Evolutionary conservation across 2,329 filamentous ascomycete genomes (phyloP).

Genomic region (Aureobasidium musti): DNA sequence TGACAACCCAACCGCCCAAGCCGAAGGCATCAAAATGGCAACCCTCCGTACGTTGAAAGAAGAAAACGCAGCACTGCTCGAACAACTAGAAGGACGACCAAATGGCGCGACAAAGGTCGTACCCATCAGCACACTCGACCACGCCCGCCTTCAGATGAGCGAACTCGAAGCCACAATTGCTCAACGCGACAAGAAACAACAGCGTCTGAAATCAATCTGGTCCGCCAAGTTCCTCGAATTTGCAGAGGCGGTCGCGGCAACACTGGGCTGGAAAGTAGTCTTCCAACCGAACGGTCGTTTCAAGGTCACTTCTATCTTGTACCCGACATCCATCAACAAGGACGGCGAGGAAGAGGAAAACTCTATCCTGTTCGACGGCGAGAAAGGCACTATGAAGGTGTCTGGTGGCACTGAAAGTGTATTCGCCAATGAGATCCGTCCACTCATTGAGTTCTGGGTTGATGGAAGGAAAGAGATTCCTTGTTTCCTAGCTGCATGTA

Average conservation of each 20-base stretch:
- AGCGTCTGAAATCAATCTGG: constrained; percentile 91
- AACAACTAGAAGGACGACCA: constrained; percentile 60
- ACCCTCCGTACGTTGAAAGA: constrained; percentile 75
- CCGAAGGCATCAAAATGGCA: constrained; percentile 78
- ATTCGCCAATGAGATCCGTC: constrained; percentile 82
- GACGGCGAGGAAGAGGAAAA: constrained; percentile 57
- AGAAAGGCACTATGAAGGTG: constrained; percentile 97
- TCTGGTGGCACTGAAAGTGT: constrained; percentile 82
- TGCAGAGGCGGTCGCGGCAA: constrained; percentile 87
- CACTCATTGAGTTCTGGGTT: constrained; percentile 94
- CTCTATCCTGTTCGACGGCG: constrained; percentile 80
- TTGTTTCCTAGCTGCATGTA: constrained; percentile 87
- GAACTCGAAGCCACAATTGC: constrained; percentile 56
- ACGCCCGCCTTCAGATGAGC: constrained; percentile 72
- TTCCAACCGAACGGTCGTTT: constrained; percentile 98
- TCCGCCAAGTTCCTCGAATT: constrained; percentile 89
- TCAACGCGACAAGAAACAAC: constrained; percentile 75
- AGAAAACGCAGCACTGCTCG: constrained; percentile 81
- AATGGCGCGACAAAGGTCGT: constrained; percentile 61
- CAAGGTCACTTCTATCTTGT: constrained; percentile 83
- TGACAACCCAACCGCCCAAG: constrained; percentile 86
- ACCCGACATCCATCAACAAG: constrained; percentile 51
- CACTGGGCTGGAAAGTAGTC: constrained; percentile 91
- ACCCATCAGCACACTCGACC: constrained; percentile 73
- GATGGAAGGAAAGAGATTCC: constrained; percentile 91